These are phyloP conservation scores for Plasmodium gaboni DNA, from an alignment of 169 alveolate genomes.

Conservation along the genomic window DNA sequence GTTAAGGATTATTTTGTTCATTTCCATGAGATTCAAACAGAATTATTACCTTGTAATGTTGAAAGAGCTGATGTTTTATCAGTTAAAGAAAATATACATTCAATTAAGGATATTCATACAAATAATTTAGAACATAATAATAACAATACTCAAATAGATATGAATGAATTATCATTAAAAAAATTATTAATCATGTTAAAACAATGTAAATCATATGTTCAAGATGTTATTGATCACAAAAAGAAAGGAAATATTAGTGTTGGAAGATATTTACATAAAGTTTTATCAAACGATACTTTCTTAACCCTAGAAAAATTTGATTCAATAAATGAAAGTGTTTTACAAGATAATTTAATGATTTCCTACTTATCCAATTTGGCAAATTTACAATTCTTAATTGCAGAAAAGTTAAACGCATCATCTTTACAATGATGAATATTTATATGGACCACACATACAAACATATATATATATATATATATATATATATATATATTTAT, in stretches of 20 bases:
- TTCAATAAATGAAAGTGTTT: conserved; percentile 86
- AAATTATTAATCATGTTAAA: conserved; percentile 74
- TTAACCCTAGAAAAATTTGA: conserved; percentile 84
- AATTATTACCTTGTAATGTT: conserved; percentile 79
- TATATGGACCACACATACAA: too few relatives aligned
- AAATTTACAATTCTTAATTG: conserved; percentile 88
- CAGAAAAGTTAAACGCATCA: conserved; percentile 89
- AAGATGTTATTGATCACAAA: conserved; percentile 77
- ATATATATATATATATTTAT: too few relatives aligned
- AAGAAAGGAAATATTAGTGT: conserved; percentile 84
- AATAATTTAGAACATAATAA: conserved; percentile 27
- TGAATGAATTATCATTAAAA: conserved; percentile 74
- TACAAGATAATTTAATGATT: conserved; percentile 91
- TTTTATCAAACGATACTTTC: conserved; percentile 83
- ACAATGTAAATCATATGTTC: conserved; percentile 76
- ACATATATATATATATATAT: too few relatives aligned
- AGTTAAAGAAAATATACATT: conserved; percentile 12
- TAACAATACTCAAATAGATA: conserved; percentile 37
- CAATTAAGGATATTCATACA: conserved; percentile 28
- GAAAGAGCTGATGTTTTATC: conserved; percentile 63
- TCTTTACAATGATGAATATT: conserved; percentile 52
- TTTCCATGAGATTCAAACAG: conserved; percentile 90
- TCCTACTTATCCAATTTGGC: conserved; percentile 86
- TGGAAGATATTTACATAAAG: conserved; percentile 88
- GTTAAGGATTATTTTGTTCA: conserved; percentile 89